Conservation (phyloP, 2,329 filamentous ascomycete species). For the Anthostomella pinea region DNA sequence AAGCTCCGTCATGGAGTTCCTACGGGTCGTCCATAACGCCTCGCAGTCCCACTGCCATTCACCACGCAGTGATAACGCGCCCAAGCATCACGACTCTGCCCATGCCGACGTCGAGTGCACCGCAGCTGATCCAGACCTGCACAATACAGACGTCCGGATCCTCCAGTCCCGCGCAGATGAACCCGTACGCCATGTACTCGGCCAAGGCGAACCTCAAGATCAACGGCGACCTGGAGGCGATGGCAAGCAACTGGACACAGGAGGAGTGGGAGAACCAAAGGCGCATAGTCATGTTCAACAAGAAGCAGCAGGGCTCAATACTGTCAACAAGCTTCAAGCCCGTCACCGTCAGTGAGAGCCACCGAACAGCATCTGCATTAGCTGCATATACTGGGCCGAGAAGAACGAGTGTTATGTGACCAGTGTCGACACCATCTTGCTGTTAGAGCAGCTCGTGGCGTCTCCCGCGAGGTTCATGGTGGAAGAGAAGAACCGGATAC, state of each 20-base stretch:
- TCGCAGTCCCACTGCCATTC: slow-evolving; percentile 37
- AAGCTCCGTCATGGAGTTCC: slow-evolving; percentile 41
- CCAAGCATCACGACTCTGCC: too few species aligned
- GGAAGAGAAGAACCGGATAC: slow-evolving; percentile 96
- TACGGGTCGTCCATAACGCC: slow-evolving; percentile 40
- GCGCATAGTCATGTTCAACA: too few species aligned
- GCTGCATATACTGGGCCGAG: slow-evolving; percentile 94
- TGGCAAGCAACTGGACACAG: too few species aligned
- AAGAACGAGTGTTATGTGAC: slow-evolving; percentile 89
- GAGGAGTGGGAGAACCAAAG: too few species aligned
- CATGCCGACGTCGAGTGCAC: slow-evolving; percentile 42
- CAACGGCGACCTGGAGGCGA: too few species aligned
- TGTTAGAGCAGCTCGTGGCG: too few species aligned
- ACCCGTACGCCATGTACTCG: too few species aligned
- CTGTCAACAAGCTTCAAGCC: slow-evolving; percentile 77
- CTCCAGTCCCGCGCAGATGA: too few species aligned
- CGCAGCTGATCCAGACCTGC: slow-evolving; percentile 54
- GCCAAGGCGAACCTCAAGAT: too few species aligned
- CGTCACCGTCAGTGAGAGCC: slow-evolving; percentile 75
- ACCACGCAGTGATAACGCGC: slow-evolving; percentile 44
- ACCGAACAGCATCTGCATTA: slow-evolving; percentile 85
- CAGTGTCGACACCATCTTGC: slow-evolving; percentile 90
- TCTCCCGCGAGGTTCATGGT: slow-evolving; percentile 86
- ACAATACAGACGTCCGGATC: slow-evolving; percentile 42
- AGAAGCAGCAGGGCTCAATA: slow-evolving; percentile 75